A percentile compares a stretch with the other conserved stretches of the same genome.
Conservation (phyloP, 495 filamentous ascomycete genomes). For the Tetracladium marchalianum region DNA sequence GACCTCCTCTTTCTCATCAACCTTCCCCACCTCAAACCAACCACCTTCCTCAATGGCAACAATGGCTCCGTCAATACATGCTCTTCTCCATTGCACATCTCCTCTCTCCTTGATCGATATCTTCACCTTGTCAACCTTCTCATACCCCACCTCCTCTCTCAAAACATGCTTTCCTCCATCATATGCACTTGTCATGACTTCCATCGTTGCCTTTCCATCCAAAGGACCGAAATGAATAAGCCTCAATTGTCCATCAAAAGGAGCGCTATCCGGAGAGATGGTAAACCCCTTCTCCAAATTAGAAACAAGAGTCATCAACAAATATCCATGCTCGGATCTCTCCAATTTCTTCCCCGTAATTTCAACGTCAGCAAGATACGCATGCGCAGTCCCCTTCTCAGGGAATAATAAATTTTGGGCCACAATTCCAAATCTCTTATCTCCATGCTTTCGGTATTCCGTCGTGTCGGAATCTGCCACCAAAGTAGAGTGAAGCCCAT, state of each 20-base stretch:
- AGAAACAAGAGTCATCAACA: slow-evolving; percentile 63
- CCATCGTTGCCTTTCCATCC: slow-evolving; percentile 52
- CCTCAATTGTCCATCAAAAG: slow-evolving; percentile 55
- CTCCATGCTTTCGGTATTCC: slow-evolving; percentile 63
- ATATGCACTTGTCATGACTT: slow-evolving; percentile 69
- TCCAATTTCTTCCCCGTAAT: slow-evolving; percentile 20
- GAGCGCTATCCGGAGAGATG: slow-evolving; percentile 60
- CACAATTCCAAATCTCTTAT: slow-evolving; percentile 71
- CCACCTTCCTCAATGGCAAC: slow-evolving; percentile 59
- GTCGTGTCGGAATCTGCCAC: slow-evolving; percentile 82
- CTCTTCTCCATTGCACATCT: slow-evolving; percentile 55
- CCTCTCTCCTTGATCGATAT: slow-evolving; percentile 57
- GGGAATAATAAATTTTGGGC: slow-evolving; percentile 63
- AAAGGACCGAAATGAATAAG: slow-evolving; percentile 66
- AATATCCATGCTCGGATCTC: slow-evolving; percentile 52
- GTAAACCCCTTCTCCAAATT: slow-evolving; percentile 71
- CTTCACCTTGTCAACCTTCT: slow-evolving; percentile 47
- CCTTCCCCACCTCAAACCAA: slow-evolving; percentile 50
- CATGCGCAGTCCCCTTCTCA: slow-evolving; percentile 48
- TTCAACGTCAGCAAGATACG: slow-evolving; percentile 51
- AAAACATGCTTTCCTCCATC: slow-evolving; percentile 60
- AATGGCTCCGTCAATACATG: slow-evolving; percentile 86
- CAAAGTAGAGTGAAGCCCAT: slow-evolving; percentile 78
- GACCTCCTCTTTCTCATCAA: slow-evolving; percentile 13
- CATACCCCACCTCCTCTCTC: slow-evolving; percentile 40